Evolutionary conservation across 148 eudicot species (phyloP).

Genomic region (Camellia lanceoleosa): DNA sequence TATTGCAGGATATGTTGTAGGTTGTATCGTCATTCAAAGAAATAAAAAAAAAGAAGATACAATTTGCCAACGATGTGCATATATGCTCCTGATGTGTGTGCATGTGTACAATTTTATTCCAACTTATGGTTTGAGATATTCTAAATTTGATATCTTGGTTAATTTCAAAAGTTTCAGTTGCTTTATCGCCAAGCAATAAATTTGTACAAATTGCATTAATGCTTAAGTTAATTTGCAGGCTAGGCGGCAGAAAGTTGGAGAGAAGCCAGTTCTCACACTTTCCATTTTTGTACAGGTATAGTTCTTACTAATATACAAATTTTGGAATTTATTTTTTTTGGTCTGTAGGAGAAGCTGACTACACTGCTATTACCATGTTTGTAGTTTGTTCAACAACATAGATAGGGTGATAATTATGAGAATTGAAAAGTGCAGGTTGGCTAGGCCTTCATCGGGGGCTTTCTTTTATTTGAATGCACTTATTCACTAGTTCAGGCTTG

Average conservation of each 20-base stretch:
- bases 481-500: neutral
- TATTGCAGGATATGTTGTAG: neutral
- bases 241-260: constrained; percentile 26
- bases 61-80: neutral
- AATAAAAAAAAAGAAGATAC: neutral
- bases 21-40: neutral
- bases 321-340: neutral
- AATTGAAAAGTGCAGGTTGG: constrained; percentile 4
- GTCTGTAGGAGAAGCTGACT: neutral
- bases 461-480: neutral
- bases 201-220: neutral
- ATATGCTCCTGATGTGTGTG: neutral
- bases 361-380: neutral
- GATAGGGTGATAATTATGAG: neutral
- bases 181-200: neutral
- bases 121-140: neutral
- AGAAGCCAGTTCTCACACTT: constrained; percentile 23
- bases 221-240: constrained; percentile 18
- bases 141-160: neutral
- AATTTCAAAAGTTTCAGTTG: neutral
- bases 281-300: constrained; percentile 22
- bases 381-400: neutral
- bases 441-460: neutral
- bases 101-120: neutral
- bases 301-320: constrained; percentile 1